Conservation (phyloP, 164 flowering plant genomes). For the Nelumbo lutea region DNA sequence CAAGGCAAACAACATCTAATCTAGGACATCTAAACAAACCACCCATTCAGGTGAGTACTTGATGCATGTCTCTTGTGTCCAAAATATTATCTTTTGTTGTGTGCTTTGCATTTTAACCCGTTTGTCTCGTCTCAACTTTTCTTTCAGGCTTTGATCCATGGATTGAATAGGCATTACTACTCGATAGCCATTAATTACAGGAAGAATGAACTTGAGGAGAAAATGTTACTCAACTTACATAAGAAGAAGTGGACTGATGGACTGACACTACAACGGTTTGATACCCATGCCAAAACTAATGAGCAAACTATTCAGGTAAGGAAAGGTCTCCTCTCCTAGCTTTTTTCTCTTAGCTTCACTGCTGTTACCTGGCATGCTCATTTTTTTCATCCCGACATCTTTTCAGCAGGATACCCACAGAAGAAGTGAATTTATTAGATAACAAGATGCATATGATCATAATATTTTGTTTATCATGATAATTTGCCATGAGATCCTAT, state of each 20-base stretch:
- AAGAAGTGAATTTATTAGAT: too few species aligned
- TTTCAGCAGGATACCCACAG: too few species aligned
- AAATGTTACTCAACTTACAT: slow-evolving; percentile 64
- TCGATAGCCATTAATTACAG: slow-evolving; percentile 95
- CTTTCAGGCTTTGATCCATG: slow-evolving; percentile 85
- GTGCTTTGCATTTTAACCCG: background rate
- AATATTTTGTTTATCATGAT: background rate
- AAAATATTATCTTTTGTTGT: background rate
- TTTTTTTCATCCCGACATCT: too few species aligned
- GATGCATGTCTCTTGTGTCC: background rate
- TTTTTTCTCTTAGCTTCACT: background rate
- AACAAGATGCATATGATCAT: background rate
- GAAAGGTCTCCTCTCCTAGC: background rate
- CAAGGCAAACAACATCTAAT: slow-evolving; percentile 94
- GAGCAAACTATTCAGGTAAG: slow-evolving; percentile 63
- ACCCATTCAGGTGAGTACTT: slow-evolving; percentile 27
- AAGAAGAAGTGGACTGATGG: slow-evolving; percentile 99
- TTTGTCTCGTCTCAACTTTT: background rate
- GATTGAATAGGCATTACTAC: slow-evolving; percentile 92
- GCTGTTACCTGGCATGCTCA: background rate
- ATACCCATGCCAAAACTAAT: slow-evolving; percentile 30
- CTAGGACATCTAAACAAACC: slow-evolving; percentile 46
- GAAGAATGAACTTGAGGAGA: slow-evolving; percentile 78
- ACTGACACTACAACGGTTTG: slow-evolving; percentile 25
- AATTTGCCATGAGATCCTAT: background rate